Conservation (phyloP, 805 yeast genomes). For the Cyberlindnera suaveolens region DNA sequence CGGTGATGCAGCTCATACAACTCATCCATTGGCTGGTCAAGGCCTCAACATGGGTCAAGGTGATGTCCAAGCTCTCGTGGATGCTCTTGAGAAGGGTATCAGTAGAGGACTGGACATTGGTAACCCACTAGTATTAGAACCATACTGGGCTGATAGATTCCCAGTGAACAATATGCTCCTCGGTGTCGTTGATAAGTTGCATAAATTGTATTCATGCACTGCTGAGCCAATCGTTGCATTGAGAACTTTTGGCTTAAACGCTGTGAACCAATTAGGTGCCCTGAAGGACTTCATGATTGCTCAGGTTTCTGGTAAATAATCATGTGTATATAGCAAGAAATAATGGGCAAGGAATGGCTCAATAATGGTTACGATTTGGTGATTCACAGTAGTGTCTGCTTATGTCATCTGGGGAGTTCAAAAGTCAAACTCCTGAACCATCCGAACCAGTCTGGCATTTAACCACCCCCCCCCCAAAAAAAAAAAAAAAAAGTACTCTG, state of each 20-base stretch:
- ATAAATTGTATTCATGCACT: constrained; percentile 76
- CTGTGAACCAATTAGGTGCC: constrained; percentile 55
- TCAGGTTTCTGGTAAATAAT: constrained; percentile 38
- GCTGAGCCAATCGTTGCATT: constrained; percentile 66
- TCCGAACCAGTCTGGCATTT: no score
- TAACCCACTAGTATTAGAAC: constrained; percentile 69
- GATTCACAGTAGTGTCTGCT: no score
- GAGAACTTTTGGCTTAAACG: constrained; percentile 70
- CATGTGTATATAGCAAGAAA: not conserved
- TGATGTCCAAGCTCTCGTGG: constrained; percentile 70
- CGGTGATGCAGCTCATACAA: constrained; percentile 97
- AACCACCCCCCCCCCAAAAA: no score
- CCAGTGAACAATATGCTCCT: constrained; percentile 72
- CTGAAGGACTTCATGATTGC: constrained; percentile 67
- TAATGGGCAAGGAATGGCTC: not conserved
- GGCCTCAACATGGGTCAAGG: constrained; percentile 97
- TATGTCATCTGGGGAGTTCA: no score
- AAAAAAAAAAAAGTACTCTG: no score
- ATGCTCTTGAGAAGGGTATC: constrained; percentile 63
- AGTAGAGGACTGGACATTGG: constrained; percentile 88
- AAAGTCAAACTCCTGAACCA: no score
- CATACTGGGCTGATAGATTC: constrained; percentile 79
- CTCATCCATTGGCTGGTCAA: constrained; percentile 97
- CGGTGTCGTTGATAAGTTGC: constrained; percentile 88
- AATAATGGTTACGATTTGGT: no score